Evolutionary conservation across 345 rosid genomes (phyloP).

Genomic region (Hevea brasiliensis): DNA sequence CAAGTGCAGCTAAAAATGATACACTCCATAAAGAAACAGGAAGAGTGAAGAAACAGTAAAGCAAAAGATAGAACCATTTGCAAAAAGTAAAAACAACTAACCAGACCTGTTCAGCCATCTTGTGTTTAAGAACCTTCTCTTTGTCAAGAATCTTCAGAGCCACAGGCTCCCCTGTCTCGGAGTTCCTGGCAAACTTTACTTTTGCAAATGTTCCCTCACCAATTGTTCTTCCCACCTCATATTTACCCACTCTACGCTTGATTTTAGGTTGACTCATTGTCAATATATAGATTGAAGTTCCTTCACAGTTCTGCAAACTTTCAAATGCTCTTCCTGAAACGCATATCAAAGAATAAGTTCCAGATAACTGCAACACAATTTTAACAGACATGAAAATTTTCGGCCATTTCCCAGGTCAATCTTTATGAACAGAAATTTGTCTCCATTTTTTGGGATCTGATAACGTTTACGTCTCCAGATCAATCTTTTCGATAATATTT

Average conservation of each 20-base stretch:
- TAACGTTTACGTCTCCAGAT: no score
- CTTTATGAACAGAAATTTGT: neutral
- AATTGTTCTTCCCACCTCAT: conserved; percentile 92
- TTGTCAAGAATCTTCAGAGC: conserved; percentile 96
- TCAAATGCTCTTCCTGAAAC: conserved; percentile 25
- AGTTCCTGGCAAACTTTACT: conserved; percentile 91
- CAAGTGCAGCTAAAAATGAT: neutral
- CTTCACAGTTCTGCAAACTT: conserved; percentile 12
- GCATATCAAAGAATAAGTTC: conserved; percentile 3
- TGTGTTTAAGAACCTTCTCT: conserved; percentile 93
- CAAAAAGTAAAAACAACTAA: neutral
- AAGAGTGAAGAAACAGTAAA: neutral
- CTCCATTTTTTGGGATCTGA: neutral
- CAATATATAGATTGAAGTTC: conserved; percentile 13
- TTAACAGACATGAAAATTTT: neutral
- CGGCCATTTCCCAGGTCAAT: neutral
- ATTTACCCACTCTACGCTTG: conserved; percentile 84
- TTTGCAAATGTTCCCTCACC: conserved; percentile 98
- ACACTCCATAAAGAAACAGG: neutral
- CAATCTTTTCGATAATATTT: no score
- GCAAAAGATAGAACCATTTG: neutral
- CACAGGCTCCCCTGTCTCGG: conserved; percentile 77
- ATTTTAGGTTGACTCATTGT: conserved; percentile 66
- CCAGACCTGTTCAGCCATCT: conserved; percentile 94
- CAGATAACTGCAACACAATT: neutral